Percentiles rank a stretch among this genome's conserved stretches.
Evolutionary conservation across 2,329 filamentous ascomycete genomes (phyloP).

Genomic region (Exophiala alcalophila): DNA sequence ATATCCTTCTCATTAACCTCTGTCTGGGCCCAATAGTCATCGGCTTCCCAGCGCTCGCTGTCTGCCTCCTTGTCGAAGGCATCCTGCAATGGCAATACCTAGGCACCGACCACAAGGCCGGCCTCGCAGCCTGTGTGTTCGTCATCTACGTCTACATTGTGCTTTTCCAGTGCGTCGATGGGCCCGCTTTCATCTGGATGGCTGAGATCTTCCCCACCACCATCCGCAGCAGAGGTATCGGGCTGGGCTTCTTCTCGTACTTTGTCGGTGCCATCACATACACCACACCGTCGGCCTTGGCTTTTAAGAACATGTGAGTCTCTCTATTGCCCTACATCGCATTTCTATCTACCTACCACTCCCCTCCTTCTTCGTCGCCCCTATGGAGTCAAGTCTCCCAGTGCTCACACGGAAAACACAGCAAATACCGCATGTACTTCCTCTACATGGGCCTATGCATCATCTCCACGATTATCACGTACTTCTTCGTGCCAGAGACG

Average conservation of each 20-base stretch:
- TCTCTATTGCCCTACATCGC: too few species aligned
- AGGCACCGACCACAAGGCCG: slow-evolving; percentile 35
- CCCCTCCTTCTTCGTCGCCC: too few species aligned
- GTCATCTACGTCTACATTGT: slow-evolving; percentile 42
- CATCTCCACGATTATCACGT: slow-evolving; percentile 16
- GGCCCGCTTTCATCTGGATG: slow-evolving; percentile 43
- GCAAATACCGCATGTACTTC: slow-evolving; percentile 29
- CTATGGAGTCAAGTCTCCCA: neutral
- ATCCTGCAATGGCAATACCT: slow-evolving; percentile 38
- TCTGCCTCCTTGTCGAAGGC: slow-evolving; percentile 41
- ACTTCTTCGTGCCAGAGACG: slow-evolving; percentile 32
- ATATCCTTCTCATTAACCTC: too few species aligned
- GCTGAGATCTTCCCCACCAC: slow-evolving; percentile 23
- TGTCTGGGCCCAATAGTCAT: neutral
- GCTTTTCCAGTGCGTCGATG: slow-evolving; percentile 38
- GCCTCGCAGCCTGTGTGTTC: slow-evolving; percentile 38
- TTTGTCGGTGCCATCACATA: slow-evolving; percentile 18
- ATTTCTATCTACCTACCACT: too few species aligned
- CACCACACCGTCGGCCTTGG: slow-evolving; percentile 10
- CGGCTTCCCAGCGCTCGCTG: slow-evolving; percentile 37
- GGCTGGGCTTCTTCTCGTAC: slow-evolving; percentile 19
- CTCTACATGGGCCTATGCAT: slow-evolving; percentile 24
- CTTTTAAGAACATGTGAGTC: slow-evolving; percentile 17
- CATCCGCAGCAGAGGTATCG: slow-evolving; percentile 21
- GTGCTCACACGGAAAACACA: slow-evolving; percentile 1